Evolutionary conservation across 768 basidiomycete species (phyloP).

Genomic region (Cystoderma amianthinum): DNA sequence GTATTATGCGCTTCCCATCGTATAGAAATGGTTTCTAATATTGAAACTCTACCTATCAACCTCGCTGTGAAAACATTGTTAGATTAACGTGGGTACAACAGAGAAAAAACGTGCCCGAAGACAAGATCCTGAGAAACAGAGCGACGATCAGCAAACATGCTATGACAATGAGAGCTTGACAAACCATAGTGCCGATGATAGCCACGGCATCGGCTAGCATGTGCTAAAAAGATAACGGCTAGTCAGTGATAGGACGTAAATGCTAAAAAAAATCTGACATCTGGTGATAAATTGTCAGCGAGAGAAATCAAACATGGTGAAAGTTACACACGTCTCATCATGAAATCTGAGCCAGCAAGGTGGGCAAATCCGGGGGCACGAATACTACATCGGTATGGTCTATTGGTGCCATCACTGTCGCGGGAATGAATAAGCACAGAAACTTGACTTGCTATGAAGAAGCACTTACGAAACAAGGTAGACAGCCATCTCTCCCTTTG

Average conservation of each 20-base stretch:
- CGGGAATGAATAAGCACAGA: background rate
- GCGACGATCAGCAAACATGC: conserved; percentile 4
- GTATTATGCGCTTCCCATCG: conserved; percentile 4
- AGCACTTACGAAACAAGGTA: conserved; percentile 91
- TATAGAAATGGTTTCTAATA: background rate
- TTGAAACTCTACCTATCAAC: conserved; percentile 24
- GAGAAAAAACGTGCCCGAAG: conserved; percentile 66
- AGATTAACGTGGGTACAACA: conserved; percentile 1
- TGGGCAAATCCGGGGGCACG: conserved; percentile 96
- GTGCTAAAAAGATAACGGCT: conserved; percentile 41
- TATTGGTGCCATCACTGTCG: conserved; percentile 82
- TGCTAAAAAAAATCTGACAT: conserved; percentile 26
- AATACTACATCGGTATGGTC: conserved; percentile 96
- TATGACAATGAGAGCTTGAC: conserved; percentile 14
- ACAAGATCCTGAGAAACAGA: conserved; percentile 62
- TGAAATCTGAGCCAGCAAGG: conserved; percentile 93
- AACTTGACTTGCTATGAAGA: background rate
- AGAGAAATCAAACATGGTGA: conserved; percentile 9
- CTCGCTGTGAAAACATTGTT: conserved; percentile 18
- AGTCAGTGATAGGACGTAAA: conserved; percentile 9
- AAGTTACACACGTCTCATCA: conserved; percentile 79
- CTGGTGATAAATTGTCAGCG: no score
- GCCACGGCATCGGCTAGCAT: conserved; percentile 93
- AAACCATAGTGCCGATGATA: conserved; percentile 95
- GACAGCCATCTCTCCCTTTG: conserved; percentile 98